phyloP scores from a whole-genome alignment of 2,329 filamentous ascomycete species.

The Talaromyces piceae region DNA sequence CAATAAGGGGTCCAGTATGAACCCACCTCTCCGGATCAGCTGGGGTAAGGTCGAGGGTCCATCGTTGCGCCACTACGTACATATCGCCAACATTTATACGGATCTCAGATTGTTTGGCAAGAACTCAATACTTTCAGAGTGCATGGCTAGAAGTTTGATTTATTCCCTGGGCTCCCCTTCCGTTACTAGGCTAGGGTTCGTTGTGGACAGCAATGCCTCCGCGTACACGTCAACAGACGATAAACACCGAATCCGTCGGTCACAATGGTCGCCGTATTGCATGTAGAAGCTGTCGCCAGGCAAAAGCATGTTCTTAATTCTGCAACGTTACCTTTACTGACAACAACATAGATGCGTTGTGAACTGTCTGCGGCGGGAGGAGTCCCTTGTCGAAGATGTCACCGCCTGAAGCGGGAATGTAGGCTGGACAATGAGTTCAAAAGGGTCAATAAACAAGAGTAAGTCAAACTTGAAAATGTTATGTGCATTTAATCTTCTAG shows the following conservation, averaged over 20 bases:
- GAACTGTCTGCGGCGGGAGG: constrained; percentile 5
- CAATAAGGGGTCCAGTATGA: too few relatives aligned
- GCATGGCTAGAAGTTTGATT: too few relatives aligned
- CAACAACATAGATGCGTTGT: constrained; percentile 6
- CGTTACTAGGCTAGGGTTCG: too few relatives aligned
- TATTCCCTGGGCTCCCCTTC: too few relatives aligned
- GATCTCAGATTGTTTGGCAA: too few relatives aligned
- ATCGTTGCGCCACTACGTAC: too few relatives aligned
- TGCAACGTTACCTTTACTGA: not conserved
- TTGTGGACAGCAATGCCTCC: not conserved
- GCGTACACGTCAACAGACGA: not conserved
- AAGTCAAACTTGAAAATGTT: not conserved
- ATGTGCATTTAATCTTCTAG: not conserved
- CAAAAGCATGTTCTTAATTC: constrained; percentile 2
- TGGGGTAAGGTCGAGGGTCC: too few relatives aligned
- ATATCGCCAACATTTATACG: too few relatives aligned
- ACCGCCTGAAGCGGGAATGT: constrained; percentile 7
- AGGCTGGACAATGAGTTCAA: constrained; percentile 6
- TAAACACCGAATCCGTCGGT: not conserved
- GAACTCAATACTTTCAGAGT: too few relatives aligned
- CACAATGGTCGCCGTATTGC: constrained; percentile 3
- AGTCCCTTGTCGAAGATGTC: constrained; percentile 6
- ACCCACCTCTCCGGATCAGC: too few relatives aligned
- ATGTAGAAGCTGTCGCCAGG: constrained; percentile 9
- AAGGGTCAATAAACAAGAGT: constrained; percentile 8